Evolutionary conservation across 2,329 filamentous ascomycete species (phyloP).

Genomic region (Aspergillus sp.): DNA sequence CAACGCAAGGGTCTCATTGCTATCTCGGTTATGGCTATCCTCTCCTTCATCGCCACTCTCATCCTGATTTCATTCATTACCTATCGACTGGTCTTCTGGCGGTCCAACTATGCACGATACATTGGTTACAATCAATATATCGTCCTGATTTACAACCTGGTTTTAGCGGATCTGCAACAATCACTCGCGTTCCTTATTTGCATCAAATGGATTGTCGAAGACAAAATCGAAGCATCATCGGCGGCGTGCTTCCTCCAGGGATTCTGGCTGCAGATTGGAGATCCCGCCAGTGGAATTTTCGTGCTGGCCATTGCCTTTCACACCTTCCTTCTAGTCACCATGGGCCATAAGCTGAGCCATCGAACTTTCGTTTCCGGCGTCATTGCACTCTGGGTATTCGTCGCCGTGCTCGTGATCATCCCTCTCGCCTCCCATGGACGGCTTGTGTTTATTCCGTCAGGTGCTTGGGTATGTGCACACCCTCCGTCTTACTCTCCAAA

Average conservation of each 20-base stretch:
- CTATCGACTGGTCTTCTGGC: conserved; percentile 53
- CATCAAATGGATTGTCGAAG: conserved; percentile 46
- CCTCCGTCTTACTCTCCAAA: background rate
- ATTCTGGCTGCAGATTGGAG: conserved; percentile 53
- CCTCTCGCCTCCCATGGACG: conserved; percentile 44
- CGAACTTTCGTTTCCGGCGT: conserved; percentile 46
- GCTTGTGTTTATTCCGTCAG: conserved; percentile 49
- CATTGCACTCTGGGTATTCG: conserved; percentile 47
- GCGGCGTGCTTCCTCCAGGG: conserved; percentile 52
- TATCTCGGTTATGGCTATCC: conserved; percentile 46
- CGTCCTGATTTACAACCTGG: conserved; percentile 54
- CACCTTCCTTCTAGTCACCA: conserved; percentile 51
- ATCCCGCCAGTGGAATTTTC: conserved; percentile 54
- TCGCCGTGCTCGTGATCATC: conserved; percentile 47
- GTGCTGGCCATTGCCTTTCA: conserved; percentile 56
- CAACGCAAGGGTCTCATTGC: conserved; percentile 47
- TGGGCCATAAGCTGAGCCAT: conserved; percentile 48
- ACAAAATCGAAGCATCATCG: conserved; percentile 46
- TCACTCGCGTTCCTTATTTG: conserved; percentile 52
- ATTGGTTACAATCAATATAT: conserved; percentile 57
- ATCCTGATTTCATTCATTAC: conserved; percentile 50
- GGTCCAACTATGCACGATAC: conserved; percentile 47
- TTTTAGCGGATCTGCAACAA: conserved; percentile 55
- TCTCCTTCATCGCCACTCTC: conserved; percentile 48
- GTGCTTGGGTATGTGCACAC: conserved; percentile 44